phyloP scores from a whole-genome alignment of 2,329 filamentous ascomycete species.

The Exophiala lecanii-corni region DNA sequence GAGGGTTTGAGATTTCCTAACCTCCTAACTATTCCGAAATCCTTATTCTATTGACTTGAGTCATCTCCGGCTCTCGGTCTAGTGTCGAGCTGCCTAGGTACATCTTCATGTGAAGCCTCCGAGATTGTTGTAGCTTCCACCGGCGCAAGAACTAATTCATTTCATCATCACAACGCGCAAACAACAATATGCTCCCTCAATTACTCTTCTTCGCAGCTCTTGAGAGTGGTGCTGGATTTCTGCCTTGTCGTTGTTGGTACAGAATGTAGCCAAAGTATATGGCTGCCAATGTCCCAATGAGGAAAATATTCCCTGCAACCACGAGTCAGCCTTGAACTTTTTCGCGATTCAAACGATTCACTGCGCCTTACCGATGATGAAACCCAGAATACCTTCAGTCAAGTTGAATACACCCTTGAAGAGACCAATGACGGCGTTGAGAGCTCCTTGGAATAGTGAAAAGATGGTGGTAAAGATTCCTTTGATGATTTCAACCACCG shows the following conservation, averaged over 20 bases:
- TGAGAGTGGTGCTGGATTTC: slow-evolving; percentile 19
- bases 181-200: too few relatives aligned
- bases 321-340: slow-evolving; percentile 7
- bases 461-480: slow-evolving; percentile 15
- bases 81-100: too few relatives aligned
- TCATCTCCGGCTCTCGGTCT: too few relatives aligned
- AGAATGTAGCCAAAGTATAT: slow-evolving; percentile 20
- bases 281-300: slow-evolving; percentile 16
- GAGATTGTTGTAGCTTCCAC: too few relatives aligned
- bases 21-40: too few relatives aligned
- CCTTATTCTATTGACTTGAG: too few relatives aligned
- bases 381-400: slow-evolving; percentile 19
- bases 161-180: too few relatives aligned
- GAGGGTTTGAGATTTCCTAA: too few relatives aligned
- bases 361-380: slow-evolving; percentile 17
- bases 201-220: slow-evolving; percentile 15
- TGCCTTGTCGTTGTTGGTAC: slow-evolving; percentile 23
- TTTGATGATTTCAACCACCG: slow-evolving; percentile 21
- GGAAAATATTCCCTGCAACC: slow-evolving; percentile 19
- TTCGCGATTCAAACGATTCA: background rate
- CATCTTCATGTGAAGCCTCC: too few relatives aligned
- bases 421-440: slow-evolving; percentile 21
- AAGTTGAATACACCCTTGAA: slow-evolving; percentile 21
- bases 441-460: slow-evolving; percentile 11
- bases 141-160: too few relatives aligned